Conservation (phyloP, 2,329 filamentous ascomycete species). For the Epichloe sylvatica region DNA sequence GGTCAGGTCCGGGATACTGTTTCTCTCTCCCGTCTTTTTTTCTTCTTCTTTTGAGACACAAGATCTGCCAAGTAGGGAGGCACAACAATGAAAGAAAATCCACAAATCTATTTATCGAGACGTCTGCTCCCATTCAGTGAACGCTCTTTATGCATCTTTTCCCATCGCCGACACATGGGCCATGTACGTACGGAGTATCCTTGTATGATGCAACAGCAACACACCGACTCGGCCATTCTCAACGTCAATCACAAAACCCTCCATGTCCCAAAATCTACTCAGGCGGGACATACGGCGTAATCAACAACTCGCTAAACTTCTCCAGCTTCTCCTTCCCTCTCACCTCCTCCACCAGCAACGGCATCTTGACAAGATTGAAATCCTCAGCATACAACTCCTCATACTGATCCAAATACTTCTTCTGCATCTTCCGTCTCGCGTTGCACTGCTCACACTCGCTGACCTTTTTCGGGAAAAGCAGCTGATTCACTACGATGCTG, state of each 20-base stretch:
- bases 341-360: slow-evolving; percentile 86
- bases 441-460: slow-evolving; percentile 92
- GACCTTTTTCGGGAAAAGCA: slow-evolving; percentile 77
- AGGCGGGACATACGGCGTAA: slow-evolving; percentile 61
- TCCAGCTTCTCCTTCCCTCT: slow-evolving; percentile 88
- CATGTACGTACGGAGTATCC: no score
- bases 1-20: not conserved
- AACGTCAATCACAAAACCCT: not conserved
- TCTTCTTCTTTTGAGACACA: not conserved
- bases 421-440: slow-evolving; percentile 92
- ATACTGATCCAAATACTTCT: slow-evolving; percentile 97
- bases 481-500: slow-evolving; percentile 94
- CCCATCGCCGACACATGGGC: no score
- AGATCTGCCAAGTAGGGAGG: not conserved
- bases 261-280: slow-evolving; percentile 17
- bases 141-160: no score
- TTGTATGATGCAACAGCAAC: not conserved
- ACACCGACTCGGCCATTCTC: not conserved
- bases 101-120: not conserved
- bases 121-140: not conserved
- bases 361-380: slow-evolving; percentile 99
- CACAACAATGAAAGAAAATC: not conserved
- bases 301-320: slow-evolving; percentile 75
- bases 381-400: slow-evolving; percentile 91
- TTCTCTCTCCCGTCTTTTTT: not conserved